Evolutionary conservation across 169 alveolate genomes (phyloP).

Genomic region (Babesia ovata): DNA sequence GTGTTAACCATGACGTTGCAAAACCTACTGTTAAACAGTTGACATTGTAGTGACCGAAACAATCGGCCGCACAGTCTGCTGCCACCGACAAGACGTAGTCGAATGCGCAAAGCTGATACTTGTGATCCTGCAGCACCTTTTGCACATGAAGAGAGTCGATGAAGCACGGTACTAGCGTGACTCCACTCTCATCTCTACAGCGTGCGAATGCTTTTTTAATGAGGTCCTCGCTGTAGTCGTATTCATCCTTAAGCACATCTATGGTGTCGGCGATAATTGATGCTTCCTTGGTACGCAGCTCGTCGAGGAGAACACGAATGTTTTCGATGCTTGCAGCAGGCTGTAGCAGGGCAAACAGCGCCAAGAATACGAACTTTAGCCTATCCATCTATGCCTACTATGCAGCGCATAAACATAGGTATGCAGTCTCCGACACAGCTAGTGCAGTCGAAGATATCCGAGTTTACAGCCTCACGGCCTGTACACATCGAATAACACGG

Average conservation of each 20-base stretch:
- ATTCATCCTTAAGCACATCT: constrained; percentile 5
- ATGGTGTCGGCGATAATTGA: constrained; percentile 18
- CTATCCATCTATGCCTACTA: constrained; percentile 54
- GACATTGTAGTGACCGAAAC: constrained; percentile 49
- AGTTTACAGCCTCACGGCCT: not conserved
- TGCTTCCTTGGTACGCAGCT: constrained; percentile 2
- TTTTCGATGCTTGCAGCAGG: not conserved
- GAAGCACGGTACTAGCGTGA: constrained; percentile 26
- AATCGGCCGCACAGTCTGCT: constrained; percentile 22
- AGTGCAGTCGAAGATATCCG: constrained; percentile 38
- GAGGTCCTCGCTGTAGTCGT: constrained; percentile 14
- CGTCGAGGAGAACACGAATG: not conserved
- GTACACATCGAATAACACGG: constrained; percentile 39
- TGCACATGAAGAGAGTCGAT: constrained; percentile 28
- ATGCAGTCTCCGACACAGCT: constrained; percentile 62
- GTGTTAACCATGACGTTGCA: not conserved
- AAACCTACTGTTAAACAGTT: constrained; percentile 42
- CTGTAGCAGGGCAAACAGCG: constrained; percentile 12
- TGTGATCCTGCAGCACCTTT: constrained; percentile 36
- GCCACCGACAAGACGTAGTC: constrained; percentile 16
- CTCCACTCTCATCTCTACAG: constrained; percentile 25
- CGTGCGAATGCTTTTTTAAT: constrained; percentile 27
- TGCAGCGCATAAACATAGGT: constrained; percentile 60
- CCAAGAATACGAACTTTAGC: not conserved
- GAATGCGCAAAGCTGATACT: constrained; percentile 24